Evolutionary conservation across 2,329 filamentous ascomycete genomes (phyloP).

Genomic region (Lanzia echinophila): DNA sequence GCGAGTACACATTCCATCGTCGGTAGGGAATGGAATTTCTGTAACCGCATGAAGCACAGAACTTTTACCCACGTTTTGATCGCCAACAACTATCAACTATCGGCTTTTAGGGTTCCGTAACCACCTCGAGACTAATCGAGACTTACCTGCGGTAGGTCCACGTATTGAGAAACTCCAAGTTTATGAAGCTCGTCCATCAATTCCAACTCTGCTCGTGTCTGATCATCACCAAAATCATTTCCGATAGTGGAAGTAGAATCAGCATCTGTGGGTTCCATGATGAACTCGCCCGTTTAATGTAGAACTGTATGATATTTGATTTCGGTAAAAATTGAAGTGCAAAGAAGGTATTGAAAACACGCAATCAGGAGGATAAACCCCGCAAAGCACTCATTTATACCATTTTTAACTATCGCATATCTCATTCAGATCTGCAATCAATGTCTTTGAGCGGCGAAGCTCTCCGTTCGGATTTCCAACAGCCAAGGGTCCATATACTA

Average conservation of each 20-base stretch:
- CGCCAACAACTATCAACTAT: slow-evolving; percentile 34
- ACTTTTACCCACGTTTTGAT: slow-evolving; percentile 35
- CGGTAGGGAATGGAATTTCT: slow-evolving; percentile 33
- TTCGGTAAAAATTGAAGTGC: too few species aligned
- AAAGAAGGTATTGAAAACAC: too few species aligned
- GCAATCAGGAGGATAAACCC: too few species aligned
- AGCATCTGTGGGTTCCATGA: neutral
- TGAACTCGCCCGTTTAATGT: neutral
- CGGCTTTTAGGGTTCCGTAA: neutral
- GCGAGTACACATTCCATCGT: slow-evolving; percentile 35
- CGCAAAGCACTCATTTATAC: too few species aligned
- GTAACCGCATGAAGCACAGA: slow-evolving; percentile 32
- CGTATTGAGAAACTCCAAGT: slow-evolving; percentile 13
- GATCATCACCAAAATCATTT: slow-evolving; percentile 15
- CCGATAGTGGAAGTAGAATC: neutral
- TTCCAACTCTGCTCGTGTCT: slow-evolving; percentile 14
- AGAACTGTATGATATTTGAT: neutral
- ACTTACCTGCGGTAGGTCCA: slow-evolving; percentile 16
- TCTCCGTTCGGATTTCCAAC: too few species aligned
- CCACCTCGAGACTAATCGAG: neutral
- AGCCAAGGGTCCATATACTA: too few species aligned
- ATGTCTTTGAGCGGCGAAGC: too few species aligned
- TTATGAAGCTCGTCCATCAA: slow-evolving; percentile 18
- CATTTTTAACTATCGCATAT: too few species aligned
- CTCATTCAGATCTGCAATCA: too few species aligned